A percentile compares a stretch with the other conserved stretches of the same genome.
These are phyloP conservation scores for Persicaria maculosa DNA, from an alignment of 148 eudicot species.

Conservation along the genomic window DNA sequence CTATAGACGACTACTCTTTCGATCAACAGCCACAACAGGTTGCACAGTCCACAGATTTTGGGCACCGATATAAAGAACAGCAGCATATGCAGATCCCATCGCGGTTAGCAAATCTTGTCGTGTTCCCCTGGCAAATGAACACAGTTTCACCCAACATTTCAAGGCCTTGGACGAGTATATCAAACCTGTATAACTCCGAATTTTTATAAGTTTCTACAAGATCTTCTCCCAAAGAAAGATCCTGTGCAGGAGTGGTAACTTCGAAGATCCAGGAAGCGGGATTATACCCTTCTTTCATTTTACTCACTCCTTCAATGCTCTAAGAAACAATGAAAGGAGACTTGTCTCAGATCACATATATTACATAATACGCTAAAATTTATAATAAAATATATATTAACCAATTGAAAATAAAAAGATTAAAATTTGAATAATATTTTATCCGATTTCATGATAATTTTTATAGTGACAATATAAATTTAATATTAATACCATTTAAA, in stretches of 20 bases:
- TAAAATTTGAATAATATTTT: too few relatives aligned
- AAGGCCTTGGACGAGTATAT: not conserved
- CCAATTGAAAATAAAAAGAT: too few relatives aligned
- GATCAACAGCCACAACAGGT: slow-evolving; percentile 12
- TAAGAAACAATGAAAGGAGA: not conserved
- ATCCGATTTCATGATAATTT: too few relatives aligned
- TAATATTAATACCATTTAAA: too few relatives aligned
- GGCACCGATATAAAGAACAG: not conserved
- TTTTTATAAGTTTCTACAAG: slow-evolving; percentile 5
- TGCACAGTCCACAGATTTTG: slow-evolving; percentile 5
- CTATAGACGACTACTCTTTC: slow-evolving; percentile 10
- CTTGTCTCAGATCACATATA: not conserved
- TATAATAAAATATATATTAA: too few relatives aligned
- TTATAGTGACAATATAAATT: too few relatives aligned
- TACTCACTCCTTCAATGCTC: slow-evolving; percentile 4
- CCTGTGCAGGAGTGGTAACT: slow-evolving; percentile 12
- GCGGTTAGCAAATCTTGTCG: not conserved
- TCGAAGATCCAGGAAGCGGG: slow-evolving; percentile 16
- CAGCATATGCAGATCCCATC: slow-evolving; percentile 2
- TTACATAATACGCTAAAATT: not conserved
- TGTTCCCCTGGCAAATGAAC: not conserved
- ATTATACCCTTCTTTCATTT: slow-evolving; percentile 11
- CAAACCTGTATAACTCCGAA: slow-evolving; percentile 11
- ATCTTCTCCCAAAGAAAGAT: slow-evolving; percentile 1
- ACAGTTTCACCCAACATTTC: not conserved